These are phyloP conservation scores for Paratinospora sagittata DNA, from an alignment of 164 flowering plant genomes.

Conservation along the genomic window DNA sequence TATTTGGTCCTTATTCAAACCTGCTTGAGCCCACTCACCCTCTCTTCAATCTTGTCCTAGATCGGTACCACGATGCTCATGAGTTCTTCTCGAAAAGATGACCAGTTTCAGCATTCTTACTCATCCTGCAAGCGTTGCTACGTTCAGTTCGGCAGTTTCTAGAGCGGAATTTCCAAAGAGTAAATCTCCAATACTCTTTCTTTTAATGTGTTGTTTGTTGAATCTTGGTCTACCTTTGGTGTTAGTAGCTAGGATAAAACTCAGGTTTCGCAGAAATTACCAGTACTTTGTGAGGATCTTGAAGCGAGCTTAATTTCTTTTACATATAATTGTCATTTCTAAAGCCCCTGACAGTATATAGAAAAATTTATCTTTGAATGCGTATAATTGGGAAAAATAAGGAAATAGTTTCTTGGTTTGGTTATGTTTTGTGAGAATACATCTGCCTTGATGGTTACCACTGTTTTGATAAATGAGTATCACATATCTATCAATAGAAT, in stretches of 20 bases:
- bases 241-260: too few species aligned
- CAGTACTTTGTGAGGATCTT: neutral
- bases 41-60: constrained; percentile 57
- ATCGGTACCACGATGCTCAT: constrained; percentile 30
- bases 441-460: too few species aligned
- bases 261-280: neutral
- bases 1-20: constrained; percentile 70
- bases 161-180: neutral
- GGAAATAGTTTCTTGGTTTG: too few species aligned
- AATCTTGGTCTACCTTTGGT: neutral
- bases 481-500: too few species aligned
- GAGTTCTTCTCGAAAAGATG: constrained; percentile 20
- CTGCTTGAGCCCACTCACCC: constrained; percentile 76
- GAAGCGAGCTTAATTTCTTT: neutral
- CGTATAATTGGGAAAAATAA: too few species aligned
- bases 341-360: too few species aligned
- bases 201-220: neutral
- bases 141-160: neutral
- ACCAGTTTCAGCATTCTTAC: neutral
- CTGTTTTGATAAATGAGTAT: too few species aligned
- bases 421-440: too few species aligned
- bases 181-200: neutral
- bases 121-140: neutral
- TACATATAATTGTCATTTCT: too few species aligned
- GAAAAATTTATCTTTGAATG: too few species aligned